Conservation (phyloP, 1,139 yeast genomes). For the Casaregolazyma lundiana region DNA sequence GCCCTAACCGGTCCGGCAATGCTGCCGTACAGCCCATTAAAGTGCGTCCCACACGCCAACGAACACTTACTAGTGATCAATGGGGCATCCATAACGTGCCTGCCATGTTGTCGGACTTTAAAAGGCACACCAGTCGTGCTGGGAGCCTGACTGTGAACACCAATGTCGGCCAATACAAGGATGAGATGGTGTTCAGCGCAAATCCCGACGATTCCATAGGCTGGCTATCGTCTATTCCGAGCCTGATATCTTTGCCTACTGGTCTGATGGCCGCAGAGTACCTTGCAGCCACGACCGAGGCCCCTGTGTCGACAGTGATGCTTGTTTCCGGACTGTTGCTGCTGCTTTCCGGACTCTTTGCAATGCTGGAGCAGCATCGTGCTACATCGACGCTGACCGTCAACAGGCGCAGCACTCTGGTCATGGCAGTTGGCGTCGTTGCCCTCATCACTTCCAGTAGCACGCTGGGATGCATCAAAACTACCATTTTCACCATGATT, state of each 20-base stretch:
- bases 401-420: slow-evolving; percentile 16
- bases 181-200: slow-evolving; percentile 5
- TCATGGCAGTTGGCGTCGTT: slow-evolving; percentile 21
- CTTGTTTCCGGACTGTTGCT: slow-evolving; percentile 26
- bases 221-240: slow-evolving; percentile 32
- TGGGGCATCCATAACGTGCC: slow-evolving; percentile 41
- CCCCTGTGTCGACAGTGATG: slow-evolving; percentile 19
- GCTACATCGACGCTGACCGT: neutral
- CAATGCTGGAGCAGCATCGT: slow-evolving; percentile 20
- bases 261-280: slow-evolving; percentile 30
- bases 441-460: slow-evolving; percentile 22
- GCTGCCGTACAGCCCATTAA: slow-evolving; percentile 14
- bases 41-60: slow-evolving; percentile 20
- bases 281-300: slow-evolving; percentile 15
- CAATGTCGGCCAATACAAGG: slow-evolving; percentile 9
- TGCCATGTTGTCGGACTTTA: slow-evolving; percentile 35
- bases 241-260: slow-evolving; percentile 36
- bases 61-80: slow-evolving; percentile 21
- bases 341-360: slow-evolving; percentile 24
- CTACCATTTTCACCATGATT: slow-evolving; percentile 23
- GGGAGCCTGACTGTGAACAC: slow-evolving; percentile 14
- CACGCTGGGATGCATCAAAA: slow-evolving; percentile 23
- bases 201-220: slow-evolving; percentile 15
- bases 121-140: slow-evolving; percentile 32
- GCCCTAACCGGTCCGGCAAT: slow-evolving; percentile 1